Evolutionary conservation across 108 stramenopile species (phyloP).

Genomic region (Skeletonema grethae): DNA sequence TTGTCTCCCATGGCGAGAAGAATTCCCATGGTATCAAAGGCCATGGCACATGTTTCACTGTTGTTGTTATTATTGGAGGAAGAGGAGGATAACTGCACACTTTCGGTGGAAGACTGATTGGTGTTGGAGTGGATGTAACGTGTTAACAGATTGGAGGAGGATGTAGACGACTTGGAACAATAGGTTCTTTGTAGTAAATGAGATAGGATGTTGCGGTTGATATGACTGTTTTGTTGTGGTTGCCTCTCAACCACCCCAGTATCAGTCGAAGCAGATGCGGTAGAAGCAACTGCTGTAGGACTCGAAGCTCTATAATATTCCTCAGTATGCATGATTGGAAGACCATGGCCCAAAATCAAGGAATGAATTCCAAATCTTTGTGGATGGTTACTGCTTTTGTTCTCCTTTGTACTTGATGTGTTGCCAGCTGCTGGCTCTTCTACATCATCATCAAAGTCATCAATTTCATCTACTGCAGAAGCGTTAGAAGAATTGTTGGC

Average conservation of each 20-base stretch:
- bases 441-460: background rate
- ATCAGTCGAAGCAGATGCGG: background rate
- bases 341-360: background rate
- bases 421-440: too few relatives aligned
- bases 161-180: background rate
- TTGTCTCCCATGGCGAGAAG: conserved; percentile 42
- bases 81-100: conserved; percentile 7
- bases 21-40: conserved; percentile 44
- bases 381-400: background rate
- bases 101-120: conserved; percentile 5
- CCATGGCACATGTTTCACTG: conserved; percentile 32
- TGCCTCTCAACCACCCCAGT: background rate
- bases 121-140: background rate
- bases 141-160: background rate
- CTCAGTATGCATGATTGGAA: background rate
- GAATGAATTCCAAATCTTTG: background rate
- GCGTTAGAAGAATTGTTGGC: background rate
- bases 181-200: conserved; percentile 20
- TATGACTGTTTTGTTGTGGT: too few relatives aligned
- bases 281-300: background rate
- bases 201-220: conserved; percentile 11
- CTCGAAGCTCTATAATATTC: background rate
- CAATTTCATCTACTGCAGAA: background rate
- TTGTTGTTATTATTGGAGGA: conserved; percentile 3
- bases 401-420: background rate